Conservation (phyloP, 495 filamentous ascomycete species). For the Recurvomyces mirabilis region DNA sequence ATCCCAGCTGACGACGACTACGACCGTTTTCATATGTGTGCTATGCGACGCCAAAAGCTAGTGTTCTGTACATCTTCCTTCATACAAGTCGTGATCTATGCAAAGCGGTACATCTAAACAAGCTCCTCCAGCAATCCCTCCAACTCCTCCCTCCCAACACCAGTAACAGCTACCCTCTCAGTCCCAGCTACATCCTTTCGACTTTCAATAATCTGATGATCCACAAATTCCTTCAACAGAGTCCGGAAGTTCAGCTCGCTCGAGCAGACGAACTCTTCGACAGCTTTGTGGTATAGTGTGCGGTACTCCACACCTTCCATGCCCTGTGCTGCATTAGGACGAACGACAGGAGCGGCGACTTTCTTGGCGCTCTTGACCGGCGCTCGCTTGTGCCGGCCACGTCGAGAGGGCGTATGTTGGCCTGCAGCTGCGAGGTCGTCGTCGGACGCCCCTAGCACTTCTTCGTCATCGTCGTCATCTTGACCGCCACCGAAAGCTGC, state of each 20-base stretch:
- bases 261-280: conserved; percentile 92
- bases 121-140: conserved; percentile 61
- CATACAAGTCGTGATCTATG: too few species aligned
- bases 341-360: conserved; percentile 1
- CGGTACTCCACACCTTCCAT: conserved; percentile 71
- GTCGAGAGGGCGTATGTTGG: conserved; percentile 11
- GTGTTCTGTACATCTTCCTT: too few species aligned
- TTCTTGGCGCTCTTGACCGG: conserved; percentile 17
- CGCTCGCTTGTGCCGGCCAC: conserved; percentile 5
- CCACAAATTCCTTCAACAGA: conserved; percentile 90
- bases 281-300: conserved; percentile 83
- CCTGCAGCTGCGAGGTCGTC: conserved; percentile 29
- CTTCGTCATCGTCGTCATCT: conserved; percentile 28
- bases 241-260: conserved; percentile 93
- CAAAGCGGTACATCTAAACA: too few species aligned
- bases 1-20: too few species aligned
- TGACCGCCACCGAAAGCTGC: conserved; percentile 17
- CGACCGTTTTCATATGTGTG: too few species aligned
- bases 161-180: conserved; percentile 75
- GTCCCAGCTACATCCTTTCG: conserved; percentile 74
- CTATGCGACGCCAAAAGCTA: too few species aligned
- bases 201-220: conserved; percentile 90
- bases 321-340: conserved; percentile 1
- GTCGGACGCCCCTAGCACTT: conserved; percentile 33
- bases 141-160: conserved; percentile 75